Evolutionary conservation across 768 basidiomycete species (phyloP).

Genomic region (Termitomyces sp.): DNA sequence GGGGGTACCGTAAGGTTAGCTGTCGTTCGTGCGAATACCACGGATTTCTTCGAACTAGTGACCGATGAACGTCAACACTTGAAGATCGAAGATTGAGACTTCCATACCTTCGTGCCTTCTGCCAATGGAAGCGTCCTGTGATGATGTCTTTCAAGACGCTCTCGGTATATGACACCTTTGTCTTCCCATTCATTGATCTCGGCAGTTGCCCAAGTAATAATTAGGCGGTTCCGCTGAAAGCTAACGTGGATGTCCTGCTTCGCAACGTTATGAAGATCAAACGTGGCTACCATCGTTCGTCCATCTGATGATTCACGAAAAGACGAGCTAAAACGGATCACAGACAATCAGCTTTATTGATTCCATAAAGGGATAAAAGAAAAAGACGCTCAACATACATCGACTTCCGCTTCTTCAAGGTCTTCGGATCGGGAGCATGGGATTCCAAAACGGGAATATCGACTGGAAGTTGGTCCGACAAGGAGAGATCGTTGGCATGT

Average conservation of each 20-base stretch:
- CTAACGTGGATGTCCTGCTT: conserved; percentile 78
- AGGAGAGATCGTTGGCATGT: conserved; percentile 30
- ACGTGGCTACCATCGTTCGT: conserved; percentile 64
- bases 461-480: conserved; percentile 29
- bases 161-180: conserved; percentile 55
- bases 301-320: conserved; percentile 73
- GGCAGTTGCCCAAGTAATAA: conserved; percentile 64
- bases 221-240: conserved; percentile 57
- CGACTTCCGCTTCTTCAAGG: conserved; percentile 57
- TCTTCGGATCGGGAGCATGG: conserved; percentile 34
- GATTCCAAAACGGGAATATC: conserved; percentile 37
- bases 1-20: conserved; percentile 67
- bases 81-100: not conserved
- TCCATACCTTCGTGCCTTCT: conserved; percentile 64
- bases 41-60: conserved; percentile 70
- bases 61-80: not conserved
- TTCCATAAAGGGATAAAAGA: conserved; percentile 12
- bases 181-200: conserved; percentile 62
- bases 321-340: conserved; percentile 45
- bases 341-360: conserved; percentile 6
- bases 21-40: conserved; percentile 58
- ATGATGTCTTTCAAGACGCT: conserved; percentile 59
- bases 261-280: conserved; percentile 64
- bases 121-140: conserved; percentile 69
- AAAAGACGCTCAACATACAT: conserved; percentile 40